phyloP scores from a whole-genome alignment of 2,329 filamentous ascomycete species.

The Corinectria fuckeliana region DNA sequence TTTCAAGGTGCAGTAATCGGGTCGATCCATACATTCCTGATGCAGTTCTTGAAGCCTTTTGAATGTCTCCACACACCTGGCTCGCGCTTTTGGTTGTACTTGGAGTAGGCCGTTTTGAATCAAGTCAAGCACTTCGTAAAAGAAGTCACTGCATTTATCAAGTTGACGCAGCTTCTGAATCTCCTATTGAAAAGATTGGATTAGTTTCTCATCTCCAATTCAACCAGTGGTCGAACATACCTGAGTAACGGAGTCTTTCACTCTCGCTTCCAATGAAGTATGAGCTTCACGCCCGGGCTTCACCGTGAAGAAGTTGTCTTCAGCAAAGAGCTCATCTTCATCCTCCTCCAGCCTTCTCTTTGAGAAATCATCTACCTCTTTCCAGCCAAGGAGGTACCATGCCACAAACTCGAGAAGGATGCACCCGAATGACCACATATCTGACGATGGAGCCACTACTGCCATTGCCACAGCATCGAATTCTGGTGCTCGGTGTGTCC shows the following conservation, averaged over 20 bases:
- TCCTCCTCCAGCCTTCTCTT: not conserved
- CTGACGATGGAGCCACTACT: slow-evolving; percentile 10
- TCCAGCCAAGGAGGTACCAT: slow-evolving; percentile 16
- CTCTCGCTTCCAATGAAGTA: not conserved
- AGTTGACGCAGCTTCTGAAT: not conserved
- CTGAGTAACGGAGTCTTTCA: not conserved
- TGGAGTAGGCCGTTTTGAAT: not conserved
- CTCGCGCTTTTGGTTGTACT: not conserved
- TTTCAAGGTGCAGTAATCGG: not conserved
- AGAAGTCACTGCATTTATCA: slow-evolving; percentile 7
- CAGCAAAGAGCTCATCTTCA: not conserved
- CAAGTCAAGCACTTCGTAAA: slow-evolving; percentile 9
- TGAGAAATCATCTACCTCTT: not conserved
- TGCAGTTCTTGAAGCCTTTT: not conserved
- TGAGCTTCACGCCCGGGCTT: not conserved
- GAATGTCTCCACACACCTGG: not conserved
- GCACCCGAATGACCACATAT: slow-evolving; percentile 28
- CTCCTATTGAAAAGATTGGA: not conserved
- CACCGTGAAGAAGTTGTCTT: not conserved
- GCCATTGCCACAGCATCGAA: slow-evolving; percentile 5
- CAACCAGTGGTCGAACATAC: not conserved
- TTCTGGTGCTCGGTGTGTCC: slow-evolving; percentile 21
- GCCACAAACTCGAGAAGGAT: slow-evolving; percentile 22
- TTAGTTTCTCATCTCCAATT: not conserved
- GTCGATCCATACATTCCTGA: not conserved